phyloP scores from a whole-genome alignment of 2,329 filamentous ascomycete genomes.

The Cercospora brassicicola region DNA sequence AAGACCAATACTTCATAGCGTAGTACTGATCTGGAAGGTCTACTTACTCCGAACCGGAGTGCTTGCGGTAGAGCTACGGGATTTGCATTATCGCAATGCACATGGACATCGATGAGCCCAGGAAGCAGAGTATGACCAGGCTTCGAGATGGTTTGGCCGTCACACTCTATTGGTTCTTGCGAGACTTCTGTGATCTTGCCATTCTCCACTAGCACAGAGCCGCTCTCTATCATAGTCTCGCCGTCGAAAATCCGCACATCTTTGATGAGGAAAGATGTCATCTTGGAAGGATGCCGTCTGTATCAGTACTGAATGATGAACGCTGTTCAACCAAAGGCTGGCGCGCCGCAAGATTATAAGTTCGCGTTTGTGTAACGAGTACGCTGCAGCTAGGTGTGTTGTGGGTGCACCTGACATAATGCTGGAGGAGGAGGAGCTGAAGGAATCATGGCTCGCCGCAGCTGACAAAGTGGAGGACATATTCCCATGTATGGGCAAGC shows the following conservation, averaged over 20 bases:
- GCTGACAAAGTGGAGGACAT: neutral
- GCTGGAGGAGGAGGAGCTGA: neutral
- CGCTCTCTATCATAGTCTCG: conserved; percentile 43
- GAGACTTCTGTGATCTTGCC: conserved; percentile 43
- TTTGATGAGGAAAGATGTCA: conserved; percentile 43
- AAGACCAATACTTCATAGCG: neutral
- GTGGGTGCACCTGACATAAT: neutral
- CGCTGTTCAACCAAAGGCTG: neutral
- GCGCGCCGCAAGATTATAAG: neutral
- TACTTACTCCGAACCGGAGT: conserved; percentile 49
- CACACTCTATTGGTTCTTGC: conserved; percentile 16
- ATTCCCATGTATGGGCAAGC: neutral
- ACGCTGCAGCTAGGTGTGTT: neutral
- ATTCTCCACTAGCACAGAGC: conserved; percentile 45
- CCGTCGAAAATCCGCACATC: conserved; percentile 53
- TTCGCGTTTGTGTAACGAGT: neutral
- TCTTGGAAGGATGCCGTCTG: neutral
- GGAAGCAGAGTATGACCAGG: conserved; percentile 52
- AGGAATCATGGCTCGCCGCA: neutral
- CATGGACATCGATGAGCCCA: conserved; percentile 54
- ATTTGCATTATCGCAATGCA: conserved; percentile 49
- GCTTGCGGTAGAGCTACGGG: conserved; percentile 46
- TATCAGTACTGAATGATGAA: neutral
- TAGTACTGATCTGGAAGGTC: neutral
- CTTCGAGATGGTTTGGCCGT: conserved; percentile 42